Percentiles rank a stretch among this genome's conserved stretches.
These are phyloP conservation scores for Zostera marina DNA, from an alignment of 116 monocot genomes.

Conservation along the genomic window DNA sequence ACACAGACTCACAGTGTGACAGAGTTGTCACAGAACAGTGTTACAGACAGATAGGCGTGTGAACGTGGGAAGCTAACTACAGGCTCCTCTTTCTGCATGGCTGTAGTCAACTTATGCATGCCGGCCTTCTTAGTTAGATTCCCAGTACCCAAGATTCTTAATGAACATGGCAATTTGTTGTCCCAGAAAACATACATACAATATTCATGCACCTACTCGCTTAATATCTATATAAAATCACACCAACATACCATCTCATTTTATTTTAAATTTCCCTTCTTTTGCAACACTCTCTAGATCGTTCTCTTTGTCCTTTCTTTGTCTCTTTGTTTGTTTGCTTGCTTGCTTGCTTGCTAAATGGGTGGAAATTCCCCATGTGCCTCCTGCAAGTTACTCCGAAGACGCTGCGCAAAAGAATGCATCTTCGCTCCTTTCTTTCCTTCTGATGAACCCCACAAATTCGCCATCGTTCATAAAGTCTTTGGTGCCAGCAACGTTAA, in stretches of 20 bases:
- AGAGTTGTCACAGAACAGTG: no score
- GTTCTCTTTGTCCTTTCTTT: neutral
- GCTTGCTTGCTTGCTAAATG: conserved; percentile 13
- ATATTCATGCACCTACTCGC: neutral
- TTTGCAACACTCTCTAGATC: neutral
- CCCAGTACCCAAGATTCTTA: neutral
- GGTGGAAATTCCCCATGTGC: conserved; percentile 87
- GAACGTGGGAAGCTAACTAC: no score
- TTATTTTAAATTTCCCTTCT: neutral
- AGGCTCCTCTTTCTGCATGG: no score
- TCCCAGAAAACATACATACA: neutral
- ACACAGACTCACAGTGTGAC: no score
- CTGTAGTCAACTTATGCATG: no score
- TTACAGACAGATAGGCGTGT: no score
- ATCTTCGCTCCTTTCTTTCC: conserved; percentile 91
- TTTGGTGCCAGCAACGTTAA: conserved; percentile 85
- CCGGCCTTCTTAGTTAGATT: no score
- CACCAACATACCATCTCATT: neutral
- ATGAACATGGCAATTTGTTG: neutral
- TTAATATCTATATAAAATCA: neutral
- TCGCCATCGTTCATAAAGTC: conserved; percentile 83
- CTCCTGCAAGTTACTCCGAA: conserved; percentile 74
- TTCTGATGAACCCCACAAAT: conserved; percentile 78
- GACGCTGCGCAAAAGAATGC: conserved; percentile 83
- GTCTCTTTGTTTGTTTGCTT: no score